Base-by-base conservation (phyloP, 345 rosid genomes). In the Microthlaspi erraticum region DNA sequence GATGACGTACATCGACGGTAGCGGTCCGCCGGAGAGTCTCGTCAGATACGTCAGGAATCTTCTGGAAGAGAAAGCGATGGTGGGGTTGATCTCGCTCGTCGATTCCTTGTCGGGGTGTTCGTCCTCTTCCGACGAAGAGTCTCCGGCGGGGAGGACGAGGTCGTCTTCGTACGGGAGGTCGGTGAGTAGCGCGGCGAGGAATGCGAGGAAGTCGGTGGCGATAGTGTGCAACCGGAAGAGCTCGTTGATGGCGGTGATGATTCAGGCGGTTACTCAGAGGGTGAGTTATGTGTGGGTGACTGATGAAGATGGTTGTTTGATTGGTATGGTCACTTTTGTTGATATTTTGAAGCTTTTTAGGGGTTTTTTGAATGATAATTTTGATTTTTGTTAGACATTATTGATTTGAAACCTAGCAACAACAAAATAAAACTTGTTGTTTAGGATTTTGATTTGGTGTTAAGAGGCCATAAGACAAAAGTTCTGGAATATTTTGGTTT, bases 161-260 rank as follows among this genome's bases (percentile, higher is more conserved):
- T 4, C 33, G 41, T 74, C 82, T 20, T 80, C 78, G 74, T 71
- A 71, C 23, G 81, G 82, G 39, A 83, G 91, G 78, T 85, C 93
- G 5, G 80, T 71, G 81, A 86, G 88, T 66, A 87, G 78, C 62
- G 85, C 91, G 2, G 96, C 96, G 43, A 85, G 96, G 72, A 84
- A 85, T 83, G 91, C 80, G 72, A 83, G 95, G 79, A 84, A 85
- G 41, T 83, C 99, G 8, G 99, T 91, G 78, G 96, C 97, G 5
- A 85, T 89, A 50, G 97, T 91, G 14, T 91, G 99, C 39, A 84
- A 85, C 45, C 60, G 82, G 8, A 86, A 82, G 80, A 94, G 99
- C 68, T 88, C 99, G n/a, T 85, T 94, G 7, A 85, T 89, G 55
- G 99, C 99, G 1, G 96, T 91, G 55, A 89, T 94, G 99, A 82